Evolutionary conservation across 768 basidiomycete genomes (phyloP).

Genomic region (Amanita rimosa): DNA sequence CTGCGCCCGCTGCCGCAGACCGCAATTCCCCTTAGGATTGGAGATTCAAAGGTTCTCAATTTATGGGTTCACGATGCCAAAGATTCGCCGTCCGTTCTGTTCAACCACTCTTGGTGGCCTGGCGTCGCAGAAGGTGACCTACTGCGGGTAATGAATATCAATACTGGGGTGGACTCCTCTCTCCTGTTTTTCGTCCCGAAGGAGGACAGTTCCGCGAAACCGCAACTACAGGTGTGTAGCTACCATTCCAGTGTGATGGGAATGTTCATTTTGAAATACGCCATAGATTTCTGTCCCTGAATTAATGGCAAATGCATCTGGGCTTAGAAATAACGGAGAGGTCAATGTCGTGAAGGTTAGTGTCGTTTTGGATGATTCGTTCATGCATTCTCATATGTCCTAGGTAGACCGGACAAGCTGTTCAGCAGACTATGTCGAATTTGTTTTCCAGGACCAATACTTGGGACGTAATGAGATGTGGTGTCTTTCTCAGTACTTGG

Average conservation of each 20-base stretch:
- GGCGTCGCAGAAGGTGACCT: constrained; percentile 73
- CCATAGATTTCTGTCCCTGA: constrained; percentile 64
- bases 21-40: constrained; percentile 38
- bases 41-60: constrained; percentile 53
- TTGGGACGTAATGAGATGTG: constrained; percentile 96
- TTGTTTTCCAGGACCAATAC: constrained; percentile 92
- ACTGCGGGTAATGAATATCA: constrained; percentile 38
- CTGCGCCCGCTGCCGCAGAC: constrained; percentile 31
- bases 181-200: constrained; percentile 59
- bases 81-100: constrained; percentile 43
- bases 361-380: neutral
- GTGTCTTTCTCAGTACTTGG: constrained; percentile 75
- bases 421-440: constrained; percentile 72
- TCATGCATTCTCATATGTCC: constrained; percentile 7
- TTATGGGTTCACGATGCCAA: constrained; percentile 69
- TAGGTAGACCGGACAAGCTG: constrained; percentile 59
- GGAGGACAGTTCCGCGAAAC: constrained; percentile 49
- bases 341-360: constrained; percentile 60
- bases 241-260: neutral
- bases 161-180: constrained; percentile 25
- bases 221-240: constrained; percentile 49
- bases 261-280: neutral
- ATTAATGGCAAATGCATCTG: constrained; percentile 60
- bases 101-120: constrained; percentile 71
- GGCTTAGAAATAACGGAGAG: constrained; percentile 60